Base-by-base conservation (phyloP, 768 basidiomycete species). In the Trametes elegans region DNA sequence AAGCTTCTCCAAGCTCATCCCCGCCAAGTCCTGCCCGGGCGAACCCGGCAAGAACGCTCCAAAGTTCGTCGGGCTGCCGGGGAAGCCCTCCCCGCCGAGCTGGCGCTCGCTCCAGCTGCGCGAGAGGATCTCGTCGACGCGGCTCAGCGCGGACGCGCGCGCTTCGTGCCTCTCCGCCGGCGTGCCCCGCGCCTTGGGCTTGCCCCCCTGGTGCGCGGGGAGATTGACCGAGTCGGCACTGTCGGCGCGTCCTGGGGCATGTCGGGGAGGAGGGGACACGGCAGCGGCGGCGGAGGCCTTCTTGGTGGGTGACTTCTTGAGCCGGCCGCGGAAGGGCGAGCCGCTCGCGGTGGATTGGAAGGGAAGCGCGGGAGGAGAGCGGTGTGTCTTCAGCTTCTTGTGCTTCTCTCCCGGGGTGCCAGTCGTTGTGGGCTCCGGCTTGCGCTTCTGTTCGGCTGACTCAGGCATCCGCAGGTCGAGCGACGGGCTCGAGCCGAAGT, bases 41-140 rank as follows among this genome's bases (percentile, higher is more conserved):
- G 40, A 5, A 7, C 24, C 23, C 19, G 48, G 36, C 16, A 45
- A n/a, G 34, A 16, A 51, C 27, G 44, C 55, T 5, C 52, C 48
- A 10, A 45, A 49, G 27, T 50, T 57, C 32, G 42, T 35, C 43
- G 56, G 57, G 19, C 46, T 45, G 36, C 47, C 52, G 2, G 57
- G 44, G 18, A 27, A 40, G 21, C 18, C 38, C n/a, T 26, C 34
- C 28, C 47, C 47, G 2, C 28, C 48, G 8, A 60, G 35, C 36
- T 60, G 56, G 26, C 59, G 59, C 36, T 62, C 57, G 61, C 69
- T 66, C 40, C 66, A 68, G 50, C 69, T 64, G 13, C 57, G 52
- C 5, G 64, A 57, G 6, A 71, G 45, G 18, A 71, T 71, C 50
- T 64, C 64, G 23, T 64, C 66, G 29, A 71, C 70, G 28, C 59